Percentiles rank a stretch among this genome's conserved stretches.
These are phyloP conservation scores for Fremontodendron californicum DNA, from an alignment of 345 rosid species.

Conservation along the genomic window DNA sequence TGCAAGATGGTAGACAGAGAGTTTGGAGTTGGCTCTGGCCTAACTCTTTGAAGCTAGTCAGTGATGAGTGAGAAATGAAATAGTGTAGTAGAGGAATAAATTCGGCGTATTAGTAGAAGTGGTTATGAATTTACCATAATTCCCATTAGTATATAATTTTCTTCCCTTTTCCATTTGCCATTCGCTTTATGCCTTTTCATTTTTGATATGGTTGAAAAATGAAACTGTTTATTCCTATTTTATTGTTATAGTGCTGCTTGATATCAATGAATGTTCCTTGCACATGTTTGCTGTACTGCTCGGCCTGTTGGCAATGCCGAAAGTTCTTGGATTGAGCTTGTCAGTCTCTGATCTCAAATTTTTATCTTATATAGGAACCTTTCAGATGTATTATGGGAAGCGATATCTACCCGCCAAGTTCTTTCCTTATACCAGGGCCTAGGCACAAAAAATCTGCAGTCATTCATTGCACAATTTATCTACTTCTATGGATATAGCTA, in stretches of 20 bases:
- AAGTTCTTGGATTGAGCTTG: not conserved
- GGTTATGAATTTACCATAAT: not conserved
- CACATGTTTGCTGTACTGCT: not conserved
- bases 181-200: not conserved
- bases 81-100: not conserved
- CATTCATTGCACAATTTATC: slow-evolving; percentile 76
- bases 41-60: not conserved
- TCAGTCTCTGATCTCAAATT: slow-evolving; percentile 19
- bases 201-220: not conserved
- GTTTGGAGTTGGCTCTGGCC: not conserved
- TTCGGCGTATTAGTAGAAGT: too few species aligned
- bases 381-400: slow-evolving; percentile 94
- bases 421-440: slow-evolving; percentile 89
- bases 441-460: slow-evolving; percentile 90
- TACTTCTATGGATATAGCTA: slow-evolving; percentile 92
- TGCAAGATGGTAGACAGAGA: not conserved
- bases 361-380: slow-evolving; percentile 48
- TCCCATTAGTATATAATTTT: not conserved
- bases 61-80: not conserved
- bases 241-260: not conserved
- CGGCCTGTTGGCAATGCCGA: not conserved
- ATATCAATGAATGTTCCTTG: not conserved
- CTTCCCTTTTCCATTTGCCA: not conserved
- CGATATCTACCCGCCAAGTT: slow-evolving; percentile 58
- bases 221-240: not conserved